Evolutionary conservation across 2,329 filamentous ascomycete genomes (phyloP), one percentile per base, ranked within the genome.

Genomic region (Pestalotiopsis sp.): DNA sequence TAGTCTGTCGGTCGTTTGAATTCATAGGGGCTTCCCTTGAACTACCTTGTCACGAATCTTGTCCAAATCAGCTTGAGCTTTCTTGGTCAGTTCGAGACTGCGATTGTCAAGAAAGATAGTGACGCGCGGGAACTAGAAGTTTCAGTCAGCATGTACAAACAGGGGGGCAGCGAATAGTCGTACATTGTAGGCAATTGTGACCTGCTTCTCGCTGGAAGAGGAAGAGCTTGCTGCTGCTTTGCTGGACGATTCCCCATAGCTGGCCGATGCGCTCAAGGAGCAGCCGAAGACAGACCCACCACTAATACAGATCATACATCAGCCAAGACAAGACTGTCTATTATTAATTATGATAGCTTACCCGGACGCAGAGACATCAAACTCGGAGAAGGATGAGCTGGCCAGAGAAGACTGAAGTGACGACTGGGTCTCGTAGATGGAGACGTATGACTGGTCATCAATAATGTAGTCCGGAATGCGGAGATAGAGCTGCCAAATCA

Each of bases 371-470:
- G 58, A 61, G 23, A 36, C 25, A 20, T 65, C 38, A 4, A n/a
- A 49, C n/a, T 49, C 20, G 12, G 39, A 52, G 4, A 65, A 65
- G 9, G 62, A 65, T 36, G 62, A 65, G 11, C 2, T 25, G 13
- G 62, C 62, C n/a, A 65, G 41, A 13, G 62, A 65, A 25, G 39
- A 4, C 25, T 65, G 62, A 2, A 65, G 39, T 13, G 20, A 9
- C 9, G 17, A 52, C 9, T 13, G 1, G 4, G 62, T 65, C 20
- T 65, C 62, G 25, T 49, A 52, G 11, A 65, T 52, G 13, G 62
- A 49, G n/a, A 65, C 62, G 31, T 65, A 65, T 12, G 62, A 65
- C 39, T 65, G 13, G 23, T 52, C 62, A 36, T 52, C 62, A 17
- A 65, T 20, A 5, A 25, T 31, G 49, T 65, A 65, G 20, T 65